Conservation (phyloP, 2,329 filamentous ascomycete genomes). For the Tolypocladium ophioglossoides region DNA sequence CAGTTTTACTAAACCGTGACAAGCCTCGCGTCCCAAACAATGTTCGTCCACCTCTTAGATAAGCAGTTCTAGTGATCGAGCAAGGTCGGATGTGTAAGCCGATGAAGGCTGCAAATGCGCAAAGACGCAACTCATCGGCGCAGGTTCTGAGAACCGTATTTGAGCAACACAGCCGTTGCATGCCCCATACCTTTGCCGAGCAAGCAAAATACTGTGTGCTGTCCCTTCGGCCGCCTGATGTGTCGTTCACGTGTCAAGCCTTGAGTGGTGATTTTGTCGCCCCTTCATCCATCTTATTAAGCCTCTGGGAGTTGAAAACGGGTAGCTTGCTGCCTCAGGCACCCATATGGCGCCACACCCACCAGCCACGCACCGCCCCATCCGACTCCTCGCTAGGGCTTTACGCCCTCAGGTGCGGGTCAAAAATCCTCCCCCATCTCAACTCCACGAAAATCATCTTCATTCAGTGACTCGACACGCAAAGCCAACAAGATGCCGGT, state of each 20-base stretch:
- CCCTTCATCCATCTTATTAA: neutral
- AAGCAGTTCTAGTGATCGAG: neutral
- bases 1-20: neutral
- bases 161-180: neutral
- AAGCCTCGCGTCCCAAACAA: neutral
- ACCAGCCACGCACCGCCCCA: constrained; percentile 7
- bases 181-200: neutral
- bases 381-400: constrained; percentile 21
- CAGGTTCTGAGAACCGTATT: neutral
- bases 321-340: constrained; percentile 8
- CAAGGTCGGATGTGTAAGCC: neutral
- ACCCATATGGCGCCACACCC: neutral
- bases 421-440: constrained; percentile 22
- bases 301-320: neutral
- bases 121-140: neutral
- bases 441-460: constrained; percentile 20
- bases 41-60: neutral
- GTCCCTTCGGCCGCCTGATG: neutral
- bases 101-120: neutral
- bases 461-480: constrained; percentile 26
- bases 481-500: constrained; percentile 32
- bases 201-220: neutral
- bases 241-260: neutral
- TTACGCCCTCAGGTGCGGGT: constrained; percentile 23
- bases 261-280: constrained; percentile 3